Conservation (phyloP, 805 yeast species). For the Candida quercuum region DNA sequence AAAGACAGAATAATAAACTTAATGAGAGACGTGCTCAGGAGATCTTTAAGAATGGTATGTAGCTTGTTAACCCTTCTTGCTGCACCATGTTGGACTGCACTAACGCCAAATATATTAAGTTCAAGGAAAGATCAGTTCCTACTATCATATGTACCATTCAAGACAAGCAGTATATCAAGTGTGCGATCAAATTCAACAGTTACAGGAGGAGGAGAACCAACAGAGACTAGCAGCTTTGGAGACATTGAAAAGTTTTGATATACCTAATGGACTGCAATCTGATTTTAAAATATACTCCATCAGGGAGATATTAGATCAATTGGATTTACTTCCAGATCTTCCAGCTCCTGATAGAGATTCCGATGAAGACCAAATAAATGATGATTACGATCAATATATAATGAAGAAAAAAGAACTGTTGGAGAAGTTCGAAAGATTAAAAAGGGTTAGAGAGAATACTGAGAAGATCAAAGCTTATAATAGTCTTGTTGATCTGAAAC, state of each 20-base stretch:
- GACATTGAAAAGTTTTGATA: constrained; percentile 6
- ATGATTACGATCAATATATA: constrained; percentile 7
- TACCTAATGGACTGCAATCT: constrained; percentile 13
- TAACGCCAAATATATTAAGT: constrained; percentile 7
- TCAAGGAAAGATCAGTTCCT: constrained; percentile 6
- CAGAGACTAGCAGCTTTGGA: constrained; percentile 3
- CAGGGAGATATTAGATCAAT: constrained; percentile 12
- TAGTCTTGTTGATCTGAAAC: constrained; percentile 9
- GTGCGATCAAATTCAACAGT: constrained; percentile 14
- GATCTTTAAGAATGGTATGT: too few relatives aligned
- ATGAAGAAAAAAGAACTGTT: constrained; percentile 5
- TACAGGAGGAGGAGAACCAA: constrained; percentile 10
- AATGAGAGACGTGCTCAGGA: too few relatives aligned
- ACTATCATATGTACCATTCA: constrained; percentile 13
- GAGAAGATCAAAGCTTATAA: constrained; percentile 6
- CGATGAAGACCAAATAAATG: background rate
- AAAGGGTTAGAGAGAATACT: constrained; percentile 5
- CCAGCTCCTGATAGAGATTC: background rate
- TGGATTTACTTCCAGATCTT: constrained; percentile 16
- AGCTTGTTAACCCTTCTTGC: too few relatives aligned
- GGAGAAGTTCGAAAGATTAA: constrained; percentile 6
- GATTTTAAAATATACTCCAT: constrained; percentile 15
- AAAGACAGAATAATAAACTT: too few relatives aligned
- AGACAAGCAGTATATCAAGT: constrained; percentile 18
- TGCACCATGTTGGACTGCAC: too few relatives aligned